These are phyloP conservation scores for Gamarada debralockiae DNA, from an alignment of 495 filamentous ascomycete genomes.

Conservation along the genomic window DNA sequence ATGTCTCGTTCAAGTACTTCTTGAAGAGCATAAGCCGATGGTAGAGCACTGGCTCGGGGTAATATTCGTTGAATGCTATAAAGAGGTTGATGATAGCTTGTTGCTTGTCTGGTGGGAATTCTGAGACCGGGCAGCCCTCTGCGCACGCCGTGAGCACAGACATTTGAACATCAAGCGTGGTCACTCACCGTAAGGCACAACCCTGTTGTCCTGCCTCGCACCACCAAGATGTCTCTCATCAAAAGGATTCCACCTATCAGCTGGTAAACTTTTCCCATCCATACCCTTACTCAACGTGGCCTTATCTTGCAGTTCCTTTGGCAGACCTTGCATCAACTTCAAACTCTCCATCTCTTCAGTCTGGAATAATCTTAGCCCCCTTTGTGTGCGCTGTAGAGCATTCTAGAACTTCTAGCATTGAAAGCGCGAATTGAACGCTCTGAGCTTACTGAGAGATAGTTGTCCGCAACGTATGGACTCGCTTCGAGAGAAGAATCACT, in stretches of 20 bases:
- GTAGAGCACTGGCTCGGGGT: slow-evolving; percentile 48
- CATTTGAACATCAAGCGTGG: not conserved
- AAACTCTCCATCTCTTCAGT: slow-evolving; percentile 61
- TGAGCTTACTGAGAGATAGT: too few relatives aligned
- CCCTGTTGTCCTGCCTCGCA: slow-evolving; percentile 70
- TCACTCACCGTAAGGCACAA: slow-evolving; percentile 57
- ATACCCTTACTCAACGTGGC: slow-evolving; percentile 59
- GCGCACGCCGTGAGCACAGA: not conserved
- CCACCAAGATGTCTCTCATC: slow-evolving; percentile 72
- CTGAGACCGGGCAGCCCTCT: slow-evolving; percentile 52
- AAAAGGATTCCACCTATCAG: slow-evolving; percentile 68
- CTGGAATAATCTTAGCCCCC: slow-evolving; percentile 60
- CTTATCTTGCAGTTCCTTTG: slow-evolving; percentile 36
- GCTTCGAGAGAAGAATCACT: too few relatives aligned
- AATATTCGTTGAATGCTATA: slow-evolving; percentile 58
- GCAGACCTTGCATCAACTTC: slow-evolving; percentile 62
- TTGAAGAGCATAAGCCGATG: slow-evolving; percentile 48
- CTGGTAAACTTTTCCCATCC: slow-evolving; percentile 35
- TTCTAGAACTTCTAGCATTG: too few relatives aligned
- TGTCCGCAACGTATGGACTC: too few relatives aligned
- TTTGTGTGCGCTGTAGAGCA: too few relatives aligned
- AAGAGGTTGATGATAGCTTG: slow-evolving; percentile 51
- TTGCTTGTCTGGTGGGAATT: slow-evolving; percentile 44
- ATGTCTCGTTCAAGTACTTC: slow-evolving; percentile 57
- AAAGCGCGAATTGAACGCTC: too few relatives aligned